Evolutionary conservation across 306 rosid species (phyloP).

Genomic region (Glycyrrhiza uralensis): DNA sequence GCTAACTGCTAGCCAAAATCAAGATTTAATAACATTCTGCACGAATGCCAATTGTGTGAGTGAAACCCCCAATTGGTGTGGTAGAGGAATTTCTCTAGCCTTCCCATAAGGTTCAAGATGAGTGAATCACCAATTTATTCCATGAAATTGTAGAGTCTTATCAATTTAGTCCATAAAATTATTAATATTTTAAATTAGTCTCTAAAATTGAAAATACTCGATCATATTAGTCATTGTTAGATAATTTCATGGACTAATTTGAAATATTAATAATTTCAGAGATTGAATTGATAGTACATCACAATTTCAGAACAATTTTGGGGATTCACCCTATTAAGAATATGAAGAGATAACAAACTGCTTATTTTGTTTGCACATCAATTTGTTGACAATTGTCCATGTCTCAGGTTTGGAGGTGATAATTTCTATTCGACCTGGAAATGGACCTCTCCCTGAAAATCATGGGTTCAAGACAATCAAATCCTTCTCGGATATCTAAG

Average conservation of each 20-base stretch:
- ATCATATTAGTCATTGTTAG: no score
- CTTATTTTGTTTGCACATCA: neutral
- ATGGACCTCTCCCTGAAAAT: constrained; percentile 78
- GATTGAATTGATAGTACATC: no score
- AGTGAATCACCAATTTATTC: no score
- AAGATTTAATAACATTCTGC: neutral
- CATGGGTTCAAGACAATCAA: constrained; percentile 77
- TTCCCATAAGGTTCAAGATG: neutral
- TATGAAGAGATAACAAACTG: constrained; percentile 12
- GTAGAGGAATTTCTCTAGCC: neutral
- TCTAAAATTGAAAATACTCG: no score
- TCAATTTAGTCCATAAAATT: no score
- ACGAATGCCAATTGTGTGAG: neutral
- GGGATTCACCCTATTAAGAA: no score
- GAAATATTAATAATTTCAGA: no score
- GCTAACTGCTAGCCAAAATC: neutral
- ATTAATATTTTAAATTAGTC: no score
- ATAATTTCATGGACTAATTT: no score
- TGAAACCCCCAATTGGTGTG: constrained; percentile 2
- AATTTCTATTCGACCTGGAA: constrained; percentile 83
- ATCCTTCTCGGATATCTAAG: constrained; percentile 66
- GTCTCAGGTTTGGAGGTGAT: constrained; percentile 76
- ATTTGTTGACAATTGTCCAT: neutral
- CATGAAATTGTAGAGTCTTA: no score
- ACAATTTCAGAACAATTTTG: no score